Conservation (phyloP, 169 alveolate species). For the Plasmodium relictum region DNA sequence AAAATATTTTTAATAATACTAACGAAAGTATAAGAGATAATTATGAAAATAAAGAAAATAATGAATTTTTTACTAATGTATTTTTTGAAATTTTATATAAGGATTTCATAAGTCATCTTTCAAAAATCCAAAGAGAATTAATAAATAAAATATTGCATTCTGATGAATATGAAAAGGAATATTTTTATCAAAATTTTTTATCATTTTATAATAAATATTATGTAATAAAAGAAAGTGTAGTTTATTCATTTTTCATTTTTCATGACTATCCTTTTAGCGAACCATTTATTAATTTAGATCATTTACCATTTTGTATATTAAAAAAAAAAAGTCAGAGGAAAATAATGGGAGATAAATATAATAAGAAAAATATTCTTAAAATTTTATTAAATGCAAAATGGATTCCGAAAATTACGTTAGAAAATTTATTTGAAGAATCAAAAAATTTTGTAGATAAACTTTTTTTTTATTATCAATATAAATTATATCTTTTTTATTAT, state of each 20-base stretch:
- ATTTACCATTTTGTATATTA: conserved; percentile 36
- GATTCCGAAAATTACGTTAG: conserved; percentile 70
- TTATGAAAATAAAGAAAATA: conserved; percentile 5
- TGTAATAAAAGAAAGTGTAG: conserved; percentile 51
- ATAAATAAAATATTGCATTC: conserved; percentile 5
- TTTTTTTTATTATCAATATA: conserved; percentile 73
- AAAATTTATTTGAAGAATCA: conserved; percentile 58
- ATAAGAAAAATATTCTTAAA: conserved; percentile 49
- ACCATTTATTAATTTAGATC: conserved; percentile 36
- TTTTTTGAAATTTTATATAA: conserved; percentile 75
- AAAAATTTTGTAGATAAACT: conserved; percentile 38
- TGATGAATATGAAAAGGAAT: conserved; percentile 13
- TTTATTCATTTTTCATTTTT: conserved; percentile 49
- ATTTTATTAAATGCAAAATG: conserved; percentile 32
- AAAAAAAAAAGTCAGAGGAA: conserved; percentile 30
- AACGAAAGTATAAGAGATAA: background rate
- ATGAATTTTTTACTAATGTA: conserved; percentile 37
- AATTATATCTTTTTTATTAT: conserved; percentile 53
- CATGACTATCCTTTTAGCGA: conserved; percentile 72
- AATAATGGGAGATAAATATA: conserved; percentile 66
- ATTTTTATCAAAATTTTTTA: conserved; percentile 44
- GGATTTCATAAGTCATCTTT: conserved; percentile 47
- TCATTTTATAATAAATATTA: conserved; percentile 36
- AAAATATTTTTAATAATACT: conserved; percentile 5
- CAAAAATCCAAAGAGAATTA: conserved; percentile 47